Conservation (phyloP, 306 rosid genomes). For the Luffa acutangula region DNA sequence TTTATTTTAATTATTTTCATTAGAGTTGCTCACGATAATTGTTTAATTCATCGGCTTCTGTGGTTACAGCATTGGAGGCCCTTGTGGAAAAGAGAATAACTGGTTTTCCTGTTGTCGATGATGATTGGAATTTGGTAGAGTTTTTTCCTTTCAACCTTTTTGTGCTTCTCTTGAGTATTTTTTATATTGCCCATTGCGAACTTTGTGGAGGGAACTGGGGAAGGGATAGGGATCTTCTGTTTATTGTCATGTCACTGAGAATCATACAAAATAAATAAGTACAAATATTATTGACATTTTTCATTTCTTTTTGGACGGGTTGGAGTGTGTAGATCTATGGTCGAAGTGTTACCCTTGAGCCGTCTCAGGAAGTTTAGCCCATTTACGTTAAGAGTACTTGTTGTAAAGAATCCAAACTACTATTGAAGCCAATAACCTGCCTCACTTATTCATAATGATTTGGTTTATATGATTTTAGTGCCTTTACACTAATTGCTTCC, state of each 20-base stretch:
- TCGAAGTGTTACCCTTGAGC: not conserved
- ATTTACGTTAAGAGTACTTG: not conserved
- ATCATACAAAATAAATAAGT: not conserved
- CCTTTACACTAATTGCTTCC: constrained; percentile 2
- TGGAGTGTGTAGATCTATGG: not conserved
- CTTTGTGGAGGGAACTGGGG: not conserved
- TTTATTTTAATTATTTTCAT: not conserved
- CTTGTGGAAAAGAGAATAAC: constrained; percentile 75
- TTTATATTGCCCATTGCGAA: not conserved
- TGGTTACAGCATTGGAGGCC: constrained; percentile 53
- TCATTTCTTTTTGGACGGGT: not conserved
- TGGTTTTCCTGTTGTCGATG: constrained; percentile 92
- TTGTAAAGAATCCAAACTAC: not conserved
- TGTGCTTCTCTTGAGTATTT: not conserved
- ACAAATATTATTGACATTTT: not conserved
- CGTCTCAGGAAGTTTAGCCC: not conserved
- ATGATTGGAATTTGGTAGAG: constrained; percentile 78
- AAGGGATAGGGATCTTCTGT: not conserved
- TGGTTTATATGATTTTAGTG: constrained; percentile 15
- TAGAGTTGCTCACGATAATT: not conserved
- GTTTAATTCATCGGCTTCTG: not conserved
- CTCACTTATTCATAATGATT: not conserved
- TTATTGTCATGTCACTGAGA: not conserved
- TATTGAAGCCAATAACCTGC: not conserved
- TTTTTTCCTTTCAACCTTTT: not conserved